These are phyloP conservation scores for Arachis monticola DNA, from an alignment of 331 rosid genomes.

Conservation along the genomic window DNA sequence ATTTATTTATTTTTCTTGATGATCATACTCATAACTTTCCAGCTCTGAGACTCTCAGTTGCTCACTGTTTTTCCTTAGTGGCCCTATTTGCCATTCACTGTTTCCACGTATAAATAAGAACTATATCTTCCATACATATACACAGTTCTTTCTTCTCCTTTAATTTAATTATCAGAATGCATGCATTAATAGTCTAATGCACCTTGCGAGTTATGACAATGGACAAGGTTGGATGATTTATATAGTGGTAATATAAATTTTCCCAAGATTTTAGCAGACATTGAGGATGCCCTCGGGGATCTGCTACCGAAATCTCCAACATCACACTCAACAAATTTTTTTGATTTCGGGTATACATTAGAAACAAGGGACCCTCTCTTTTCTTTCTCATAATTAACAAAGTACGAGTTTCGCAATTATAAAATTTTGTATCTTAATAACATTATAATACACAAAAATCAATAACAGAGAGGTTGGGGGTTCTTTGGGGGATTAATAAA, in stretches of 20 bases:
- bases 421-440: neutral
- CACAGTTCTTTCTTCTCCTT: neutral
- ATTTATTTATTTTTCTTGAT: too few species aligned
- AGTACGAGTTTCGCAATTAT: neutral
- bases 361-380: slow-evolving; percentile 19
- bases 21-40: slow-evolving; percentile 40
- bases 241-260: neutral
- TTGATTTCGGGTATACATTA: neutral
- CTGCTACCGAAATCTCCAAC: slow-evolving; percentile 43
- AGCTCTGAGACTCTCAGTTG: slow-evolving; percentile 52
- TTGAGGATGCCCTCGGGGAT: slow-evolving; percentile 28
- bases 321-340: slow-evolving; percentile 32
- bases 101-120: neutral
- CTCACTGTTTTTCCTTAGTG: slow-evolving; percentile 31
- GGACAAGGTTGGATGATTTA: neutral
- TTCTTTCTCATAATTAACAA: neutral
- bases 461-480: neutral
- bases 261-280: slow-evolving; percentile 31
- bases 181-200: too few species aligned
- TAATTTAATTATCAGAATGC: neutral
- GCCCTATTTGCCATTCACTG: slow-evolving; percentile 34
- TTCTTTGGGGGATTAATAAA: too few species aligned
- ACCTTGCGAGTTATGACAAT: slow-evolving; percentile 22
- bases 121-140: neutral
- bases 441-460: neutral